A percentile compares a stretch with the other conserved stretches of the same genome.
Evolutionary conservation across 2,329 filamentous ascomycete genomes (phyloP).

Genomic region (Xylariaceae sp.): DNA sequence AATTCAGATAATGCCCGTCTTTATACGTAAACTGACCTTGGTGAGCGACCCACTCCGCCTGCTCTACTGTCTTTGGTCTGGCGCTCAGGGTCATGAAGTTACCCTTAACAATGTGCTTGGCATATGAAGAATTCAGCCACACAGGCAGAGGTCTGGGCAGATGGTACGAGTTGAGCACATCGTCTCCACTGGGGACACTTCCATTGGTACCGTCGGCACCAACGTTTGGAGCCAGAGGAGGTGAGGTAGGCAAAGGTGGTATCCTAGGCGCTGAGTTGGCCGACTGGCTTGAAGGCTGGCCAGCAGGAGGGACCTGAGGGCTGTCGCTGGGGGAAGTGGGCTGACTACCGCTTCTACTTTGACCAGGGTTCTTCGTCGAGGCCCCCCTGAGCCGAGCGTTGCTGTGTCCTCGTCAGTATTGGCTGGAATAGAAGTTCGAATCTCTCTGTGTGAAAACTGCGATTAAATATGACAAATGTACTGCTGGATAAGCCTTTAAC

Average conservation of each 20-base stretch:
- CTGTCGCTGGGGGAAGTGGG: constrained; percentile 44
- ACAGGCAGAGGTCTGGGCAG: constrained; percentile 63
- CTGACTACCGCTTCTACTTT: constrained; percentile 48
- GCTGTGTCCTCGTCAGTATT: constrained; percentile 36
- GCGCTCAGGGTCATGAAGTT: constrained; percentile 96
- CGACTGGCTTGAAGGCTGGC: constrained; percentile 48
- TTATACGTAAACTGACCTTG: constrained; percentile 58
- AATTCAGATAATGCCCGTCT: not conserved
- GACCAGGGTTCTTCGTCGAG: constrained; percentile 46
- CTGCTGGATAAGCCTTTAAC: no score
- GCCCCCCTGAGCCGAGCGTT: constrained; percentile 56
- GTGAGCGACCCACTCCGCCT: constrained; percentile 93
- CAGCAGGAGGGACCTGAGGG: constrained; percentile 45
- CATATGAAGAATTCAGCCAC: constrained; percentile 70
- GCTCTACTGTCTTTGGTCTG: constrained; percentile 86
- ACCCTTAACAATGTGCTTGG: constrained; percentile 87
- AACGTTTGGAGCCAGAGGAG: constrained; percentile 61
- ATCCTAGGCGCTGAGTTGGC: constrained; percentile 52
- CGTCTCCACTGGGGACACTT: constrained; percentile 46
- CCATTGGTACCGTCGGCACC: constrained; percentile 58
- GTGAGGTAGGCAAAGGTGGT: constrained; percentile 57
- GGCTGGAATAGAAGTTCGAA: not conserved
- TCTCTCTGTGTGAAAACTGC: not conserved
- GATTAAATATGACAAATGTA: no score
- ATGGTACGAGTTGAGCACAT: constrained; percentile 55